Evolutionary conservation across 495 filamentous ascomycete species (phyloP).

Genomic region (Penicillium roqueforti): DNA sequence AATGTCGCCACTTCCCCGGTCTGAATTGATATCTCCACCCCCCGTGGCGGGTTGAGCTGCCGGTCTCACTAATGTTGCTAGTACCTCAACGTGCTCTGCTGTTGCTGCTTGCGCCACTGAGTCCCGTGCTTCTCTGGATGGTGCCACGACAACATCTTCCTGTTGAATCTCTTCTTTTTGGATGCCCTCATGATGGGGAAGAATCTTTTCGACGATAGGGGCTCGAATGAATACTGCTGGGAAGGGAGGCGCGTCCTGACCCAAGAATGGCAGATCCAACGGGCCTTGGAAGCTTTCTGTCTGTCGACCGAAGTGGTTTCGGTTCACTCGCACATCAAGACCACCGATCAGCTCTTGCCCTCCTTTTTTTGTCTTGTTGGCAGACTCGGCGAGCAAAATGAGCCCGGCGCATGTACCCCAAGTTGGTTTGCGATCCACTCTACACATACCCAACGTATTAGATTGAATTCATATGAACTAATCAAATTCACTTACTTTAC

Average conservation of each 20-base stretch:
- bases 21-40: constrained; percentile 33
- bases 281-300: constrained; percentile 85
- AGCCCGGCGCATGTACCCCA: constrained; percentile 98
- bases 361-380: constrained; percentile 81
- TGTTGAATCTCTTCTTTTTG: constrained; percentile 47
- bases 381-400: constrained; percentile 84
- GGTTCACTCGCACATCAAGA: constrained; percentile 81
- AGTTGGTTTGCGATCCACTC: constrained; percentile 64
- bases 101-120: constrained; percentile 37
- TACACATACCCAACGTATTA: constrained; percentile 23
- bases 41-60: constrained; percentile 39
- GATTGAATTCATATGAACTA: constrained; percentile 2
- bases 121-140: constrained; percentile 49
- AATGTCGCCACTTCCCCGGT: constrained; percentile 67
- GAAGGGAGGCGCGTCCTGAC: constrained; percentile 53
- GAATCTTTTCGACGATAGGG: constrained; percentile 82
- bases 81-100: constrained; percentile 45
- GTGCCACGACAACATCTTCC: constrained; percentile 64
- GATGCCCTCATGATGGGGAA: constrained; percentile 51
- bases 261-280: constrained; percentile 70
- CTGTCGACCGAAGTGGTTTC: constrained; percentile 96
- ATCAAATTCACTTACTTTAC: constrained; percentile 67
- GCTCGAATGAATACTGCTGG: constrained; percentile 89
- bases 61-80: constrained; percentile 48
- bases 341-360: constrained; percentile 94